Evolutionary conservation across 1,284 basidiomycete species (phyloP).

Genomic region (Ganoderma multipileum): DNA sequence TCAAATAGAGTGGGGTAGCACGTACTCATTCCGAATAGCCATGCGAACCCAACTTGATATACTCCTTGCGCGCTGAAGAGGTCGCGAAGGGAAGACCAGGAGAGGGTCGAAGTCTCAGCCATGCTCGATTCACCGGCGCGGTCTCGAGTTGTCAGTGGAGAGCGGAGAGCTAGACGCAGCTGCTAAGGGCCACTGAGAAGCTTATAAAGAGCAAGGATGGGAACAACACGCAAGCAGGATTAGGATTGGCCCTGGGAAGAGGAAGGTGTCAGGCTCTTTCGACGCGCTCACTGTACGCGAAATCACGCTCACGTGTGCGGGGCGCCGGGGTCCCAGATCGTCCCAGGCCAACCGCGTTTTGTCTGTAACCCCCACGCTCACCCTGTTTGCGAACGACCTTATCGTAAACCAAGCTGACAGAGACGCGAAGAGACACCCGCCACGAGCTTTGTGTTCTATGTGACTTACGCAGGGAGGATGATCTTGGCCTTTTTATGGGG

Average conservation of each 20-base stretch:
- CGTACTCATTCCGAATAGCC: conserved; percentile 76
- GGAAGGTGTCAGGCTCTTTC: conserved; percentile 1
- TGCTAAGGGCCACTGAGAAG: not conserved
- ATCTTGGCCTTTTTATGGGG: not conserved
- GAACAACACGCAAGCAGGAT: conserved; percentile 22
- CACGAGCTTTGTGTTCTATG: not conserved
- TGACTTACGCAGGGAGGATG: not conserved
- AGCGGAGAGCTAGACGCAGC: not conserved
- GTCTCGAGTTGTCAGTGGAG: not conserved
- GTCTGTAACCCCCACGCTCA: not conserved
- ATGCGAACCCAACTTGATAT: conserved; percentile 64
- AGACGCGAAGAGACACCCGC: not conserved
- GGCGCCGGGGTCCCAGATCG: not conserved
- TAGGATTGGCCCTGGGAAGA: conserved; percentile 22
- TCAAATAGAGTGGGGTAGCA: conserved; percentile 24
- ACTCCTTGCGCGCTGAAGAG: conserved; percentile 54
- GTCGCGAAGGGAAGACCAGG: conserved; percentile 46
- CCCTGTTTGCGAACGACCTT: not conserved
- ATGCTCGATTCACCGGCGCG: conserved; percentile 14
- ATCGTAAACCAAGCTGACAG: not conserved
- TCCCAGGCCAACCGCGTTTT: not conserved
- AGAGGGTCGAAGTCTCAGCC: conserved; percentile 39
- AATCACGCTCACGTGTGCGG: conserved; percentile 30
- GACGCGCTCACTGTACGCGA: conserved; percentile 13
- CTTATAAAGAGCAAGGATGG: not conserved